phyloP scores from a whole-genome alignment of 179 eudicot species.

The Spinacia oleracea region DNA sequence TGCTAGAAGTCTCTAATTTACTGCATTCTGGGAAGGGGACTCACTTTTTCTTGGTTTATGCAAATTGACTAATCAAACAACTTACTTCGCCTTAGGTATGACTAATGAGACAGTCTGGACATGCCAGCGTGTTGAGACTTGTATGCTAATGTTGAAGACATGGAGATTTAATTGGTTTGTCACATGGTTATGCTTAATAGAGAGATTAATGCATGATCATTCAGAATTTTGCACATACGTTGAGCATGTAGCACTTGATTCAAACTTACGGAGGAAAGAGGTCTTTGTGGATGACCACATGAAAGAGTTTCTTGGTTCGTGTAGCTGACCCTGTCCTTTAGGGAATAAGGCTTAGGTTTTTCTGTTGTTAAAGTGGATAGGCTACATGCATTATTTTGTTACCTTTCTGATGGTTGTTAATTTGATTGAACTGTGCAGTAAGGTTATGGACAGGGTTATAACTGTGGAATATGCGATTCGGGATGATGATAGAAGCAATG shows the following conservation, averaged over 20 bases:
- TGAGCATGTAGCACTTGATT: too few relatives aligned
- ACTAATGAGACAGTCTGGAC: neutral
- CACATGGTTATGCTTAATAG: neutral
- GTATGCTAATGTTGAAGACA: neutral
- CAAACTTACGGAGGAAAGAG: too few relatives aligned
- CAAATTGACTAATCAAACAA: neutral
- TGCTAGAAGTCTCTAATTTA: neutral
- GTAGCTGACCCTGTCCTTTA: too few relatives aligned
- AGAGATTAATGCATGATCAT: neutral
- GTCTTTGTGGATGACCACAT: too few relatives aligned
- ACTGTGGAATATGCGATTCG: slow-evolving; percentile 84
- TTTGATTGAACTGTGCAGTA: slow-evolving; percentile 44
- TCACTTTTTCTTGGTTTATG: neutral
- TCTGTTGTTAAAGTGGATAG: neutral
- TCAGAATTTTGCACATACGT: too few relatives aligned
- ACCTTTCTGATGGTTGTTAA: slow-evolving; percentile 12
- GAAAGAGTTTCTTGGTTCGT: too few relatives aligned
- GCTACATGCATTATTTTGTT: neutral
- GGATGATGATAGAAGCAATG: slow-evolving; percentile 73
- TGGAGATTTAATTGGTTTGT: neutral
- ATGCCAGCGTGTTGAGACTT: neutral
- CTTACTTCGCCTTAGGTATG: neutral
- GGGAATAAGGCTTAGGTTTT: too few relatives aligned
- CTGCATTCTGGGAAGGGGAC: neutral
- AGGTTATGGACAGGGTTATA: slow-evolving; percentile 79